Base-by-base conservation (phyloP, 257 asterid genomes). In the Striga asiatica region DNA sequence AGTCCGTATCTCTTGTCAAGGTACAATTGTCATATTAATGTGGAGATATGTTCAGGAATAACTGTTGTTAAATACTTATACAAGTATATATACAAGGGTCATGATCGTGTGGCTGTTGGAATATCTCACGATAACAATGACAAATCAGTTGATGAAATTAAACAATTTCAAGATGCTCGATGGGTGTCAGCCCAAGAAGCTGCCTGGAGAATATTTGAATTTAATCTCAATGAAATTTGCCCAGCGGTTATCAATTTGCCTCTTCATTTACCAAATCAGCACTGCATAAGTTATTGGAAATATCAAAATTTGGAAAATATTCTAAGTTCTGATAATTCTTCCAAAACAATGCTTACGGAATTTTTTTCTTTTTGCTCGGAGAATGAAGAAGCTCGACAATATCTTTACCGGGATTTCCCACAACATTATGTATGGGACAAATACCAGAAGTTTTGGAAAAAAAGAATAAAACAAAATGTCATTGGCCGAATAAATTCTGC, bases 51-150 rank as follows among this genome's bases (percentile, higher is more conserved):
- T 28, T 28, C n/a, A 7, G 32, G 5, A 28, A 28, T 28, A 2
- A 43, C 52, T 12, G 18, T 31, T 3, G 31, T 64, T 0, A 65
- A 56, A 49, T 65, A 65, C 9, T 6, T 56, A 2, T 65, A 57
- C 14, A 65, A 49, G 14, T 65, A 57, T 49, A 21, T 65, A 0
- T 66, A 47, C 2, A 61, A 66, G 19, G 66, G 63, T 0, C 66
- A 42, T 18, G 73, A 66, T 1, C 48, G 4, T 0, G 56, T 55
- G 0, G 10, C 1, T 0, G 10, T 55, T 5, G 0, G 8, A 35
- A 7, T 54, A 1, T 4, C 7, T 2, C 5, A 10, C 4, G 3
- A 0, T 49, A 43, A 13, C 1, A 24, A 16, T 4, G 32, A 50
- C 6, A 2, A 32, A 3, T 32, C 9, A 6, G 39, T 32, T 32